Conservation (phyloP, 805 yeast genomes). For the Cyberlindnera xishuangbannaensis region DNA sequence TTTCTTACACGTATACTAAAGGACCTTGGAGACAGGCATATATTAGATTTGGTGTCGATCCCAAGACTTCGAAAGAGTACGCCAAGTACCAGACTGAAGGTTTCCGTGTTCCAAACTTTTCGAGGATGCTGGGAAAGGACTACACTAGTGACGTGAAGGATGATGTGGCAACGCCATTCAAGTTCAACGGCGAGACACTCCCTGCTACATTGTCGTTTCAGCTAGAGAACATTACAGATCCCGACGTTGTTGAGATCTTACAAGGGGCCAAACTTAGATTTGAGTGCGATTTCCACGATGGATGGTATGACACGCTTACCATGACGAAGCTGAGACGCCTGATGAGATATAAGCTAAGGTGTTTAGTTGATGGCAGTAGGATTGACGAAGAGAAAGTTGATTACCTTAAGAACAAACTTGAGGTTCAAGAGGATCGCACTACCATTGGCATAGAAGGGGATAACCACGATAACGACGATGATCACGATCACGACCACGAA, state of each 20-base stretch:
- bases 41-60: constrained; percentile 74
- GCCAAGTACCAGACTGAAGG: constrained; percentile 80
- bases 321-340: constrained; percentile 62
- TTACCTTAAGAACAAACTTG: constrained; percentile 29
- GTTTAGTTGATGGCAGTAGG: constrained; percentile 43
- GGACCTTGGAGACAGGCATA: constrained; percentile 96
- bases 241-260: constrained; percentile 46
- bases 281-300: constrained; percentile 55
- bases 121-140: constrained; percentile 26
- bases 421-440: too few relatives aligned
- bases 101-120: constrained; percentile 39
- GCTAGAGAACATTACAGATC: constrained; percentile 71
- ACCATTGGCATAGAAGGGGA: too few relatives aligned
- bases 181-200: constrained; percentile 65
- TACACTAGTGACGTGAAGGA: constrained; percentile 29
- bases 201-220: constrained; percentile 73
- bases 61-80: constrained; percentile 46
- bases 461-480: constrained; percentile 10
- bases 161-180: constrained; percentile 40
- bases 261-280: constrained; percentile 32
- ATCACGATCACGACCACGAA: constrained; percentile 14
- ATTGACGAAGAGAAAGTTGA: constrained; percentile 36
- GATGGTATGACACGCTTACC: constrained; percentile 70
- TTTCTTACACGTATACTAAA: constrained; percentile 71
- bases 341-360: constrained; percentile 64